phyloP scores from a whole-genome alignment of 106 monocot genomes.

The Cymbidium sinense region DNA sequence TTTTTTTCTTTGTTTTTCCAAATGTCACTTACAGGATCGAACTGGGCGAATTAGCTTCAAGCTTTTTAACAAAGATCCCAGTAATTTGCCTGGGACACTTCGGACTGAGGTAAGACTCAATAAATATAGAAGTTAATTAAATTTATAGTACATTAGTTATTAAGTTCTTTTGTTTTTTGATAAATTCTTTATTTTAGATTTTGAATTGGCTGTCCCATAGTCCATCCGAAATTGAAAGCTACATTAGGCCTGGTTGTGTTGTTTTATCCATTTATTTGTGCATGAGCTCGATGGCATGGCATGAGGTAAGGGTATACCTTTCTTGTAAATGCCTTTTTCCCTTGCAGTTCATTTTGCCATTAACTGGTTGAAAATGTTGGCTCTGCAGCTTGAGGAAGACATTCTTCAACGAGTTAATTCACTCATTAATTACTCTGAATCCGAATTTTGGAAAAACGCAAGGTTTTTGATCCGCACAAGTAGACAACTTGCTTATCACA shows the following conservation, averaged over 20 bases:
- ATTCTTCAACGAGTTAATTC: conserved; percentile 45
- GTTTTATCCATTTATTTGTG: conserved; percentile 78
- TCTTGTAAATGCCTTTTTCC: not conserved
- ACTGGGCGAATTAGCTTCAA: conserved; percentile 88
- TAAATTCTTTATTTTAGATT: conserved; percentile 32
- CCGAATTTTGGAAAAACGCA: conserved; percentile 80
- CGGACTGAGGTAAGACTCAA: conserved; percentile 42
- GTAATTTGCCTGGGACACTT: conserved; percentile 59
- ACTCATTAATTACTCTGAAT: conserved; percentile 45
- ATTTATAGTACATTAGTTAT: not conserved
- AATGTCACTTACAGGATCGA: conserved; percentile 40
- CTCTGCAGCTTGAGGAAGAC: conserved; percentile 69
- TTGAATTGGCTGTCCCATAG: conserved; percentile 81
- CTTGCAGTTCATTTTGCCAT: not conserved
- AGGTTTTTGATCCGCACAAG: conserved; percentile 73
- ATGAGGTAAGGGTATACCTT: conserved; percentile 39
- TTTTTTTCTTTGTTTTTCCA: not conserved
- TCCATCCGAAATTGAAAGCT: conserved; percentile 93
- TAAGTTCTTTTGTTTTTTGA: not conserved
- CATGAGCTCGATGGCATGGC: conserved; percentile 71
- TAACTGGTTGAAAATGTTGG: not conserved
- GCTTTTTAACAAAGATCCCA: conserved; percentile 87
- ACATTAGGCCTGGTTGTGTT: conserved; percentile 91
- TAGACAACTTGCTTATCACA: conserved; percentile 59
- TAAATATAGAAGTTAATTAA: not conserved